phyloP scores from a whole-genome alignment of 2,329 filamentous ascomycete species.

The Xylariaceae sp. region DNA sequence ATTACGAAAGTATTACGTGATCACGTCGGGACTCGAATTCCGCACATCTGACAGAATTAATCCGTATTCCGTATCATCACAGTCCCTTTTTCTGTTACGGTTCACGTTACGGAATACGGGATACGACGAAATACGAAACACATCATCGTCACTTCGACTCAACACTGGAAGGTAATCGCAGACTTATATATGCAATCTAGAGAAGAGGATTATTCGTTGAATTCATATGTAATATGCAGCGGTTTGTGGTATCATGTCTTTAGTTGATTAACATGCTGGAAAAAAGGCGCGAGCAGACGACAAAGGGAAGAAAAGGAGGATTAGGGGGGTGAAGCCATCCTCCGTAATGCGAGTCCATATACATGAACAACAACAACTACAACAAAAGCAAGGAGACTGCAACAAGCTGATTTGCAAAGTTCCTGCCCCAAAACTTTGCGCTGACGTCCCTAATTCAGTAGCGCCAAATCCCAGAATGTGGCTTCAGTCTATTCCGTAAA shows the following conservation, averaged over 20 bases:
- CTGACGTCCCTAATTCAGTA: conserved; percentile 5
- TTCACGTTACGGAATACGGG: no score
- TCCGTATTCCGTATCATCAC: no score
- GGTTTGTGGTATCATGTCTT: conserved; percentile 33
- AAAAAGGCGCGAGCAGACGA: conserved; percentile 17
- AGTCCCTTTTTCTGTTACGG: no score
- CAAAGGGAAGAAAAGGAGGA: conserved; percentile 17
- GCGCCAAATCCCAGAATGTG: conserved; percentile 7
- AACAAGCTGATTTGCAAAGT: background rate
- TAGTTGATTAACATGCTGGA: conserved; percentile 23
- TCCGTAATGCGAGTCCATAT: background rate
- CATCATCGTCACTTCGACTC: background rate
- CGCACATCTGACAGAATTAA: no score
- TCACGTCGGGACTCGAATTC: background rate
- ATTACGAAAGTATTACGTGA: background rate
- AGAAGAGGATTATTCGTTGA: conserved; percentile 21
- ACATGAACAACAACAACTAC: conserved; percentile 1
- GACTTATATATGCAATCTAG: background rate
- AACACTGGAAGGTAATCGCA: background rate
- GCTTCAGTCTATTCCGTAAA: conserved; percentile 3
- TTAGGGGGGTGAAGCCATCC: background rate
- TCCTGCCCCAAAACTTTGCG: background rate
- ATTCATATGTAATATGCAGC: conserved; percentile 34
- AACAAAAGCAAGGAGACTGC: background rate
- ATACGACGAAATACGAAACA: background rate